A percentile compares a stretch with the other conserved stretches of the same genome.
Evolutionary conservation across 1,284 basidiomycete genomes (phyloP).

Genomic region (Apiotrichum brassicae): DNA sequence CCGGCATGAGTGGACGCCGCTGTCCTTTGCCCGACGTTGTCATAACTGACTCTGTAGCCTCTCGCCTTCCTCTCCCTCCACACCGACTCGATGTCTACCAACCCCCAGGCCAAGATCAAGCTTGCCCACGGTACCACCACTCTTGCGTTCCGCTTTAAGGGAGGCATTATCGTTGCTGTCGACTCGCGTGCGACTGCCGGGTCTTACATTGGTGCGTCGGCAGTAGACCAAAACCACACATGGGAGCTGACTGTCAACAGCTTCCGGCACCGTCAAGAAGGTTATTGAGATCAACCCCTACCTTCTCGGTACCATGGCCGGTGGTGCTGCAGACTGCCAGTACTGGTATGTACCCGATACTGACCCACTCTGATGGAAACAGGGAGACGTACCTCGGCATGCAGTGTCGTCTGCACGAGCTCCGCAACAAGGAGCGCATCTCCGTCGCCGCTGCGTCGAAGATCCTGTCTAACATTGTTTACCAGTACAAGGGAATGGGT

Average conservation of each 20-base stretch:
- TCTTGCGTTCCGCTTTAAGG: conserved; percentile 91
- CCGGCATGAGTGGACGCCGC: too few species aligned
- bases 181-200: conserved; percentile 97
- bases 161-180: conserved; percentile 95
- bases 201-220: conserved; percentile 82
- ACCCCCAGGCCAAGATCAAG: conserved; percentile 92
- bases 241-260: conserved; percentile 52
- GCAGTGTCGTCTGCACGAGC: conserved; percentile 93
- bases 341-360: conserved; percentile 41
- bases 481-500: conserved; percentile 98
- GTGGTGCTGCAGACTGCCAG: conserved; percentile 71
- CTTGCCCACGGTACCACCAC: conserved; percentile 99
- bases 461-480: conserved; percentile 94
- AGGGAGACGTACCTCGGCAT: conserved; percentile 98
- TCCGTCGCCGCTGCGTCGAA: conserved; percentile 98
- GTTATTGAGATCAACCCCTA: conserved; percentile 99
- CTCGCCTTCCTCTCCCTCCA: conserved; percentile 78
- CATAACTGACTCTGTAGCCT: too few species aligned
- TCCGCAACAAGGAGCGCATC: conserved; percentile 95
- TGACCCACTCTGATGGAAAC: conserved; percentile 3
- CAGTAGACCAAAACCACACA: too few species aligned
- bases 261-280: conserved; percentile 93
- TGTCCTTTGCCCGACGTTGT: conserved; percentile 6
- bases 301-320: conserved; percentile 97
- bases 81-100: conserved; percentile 80